Evolutionary conservation across 2,329 filamentous ascomycete species (phyloP).

Genomic region (Phaeophleospora eucalypticola): DNA sequence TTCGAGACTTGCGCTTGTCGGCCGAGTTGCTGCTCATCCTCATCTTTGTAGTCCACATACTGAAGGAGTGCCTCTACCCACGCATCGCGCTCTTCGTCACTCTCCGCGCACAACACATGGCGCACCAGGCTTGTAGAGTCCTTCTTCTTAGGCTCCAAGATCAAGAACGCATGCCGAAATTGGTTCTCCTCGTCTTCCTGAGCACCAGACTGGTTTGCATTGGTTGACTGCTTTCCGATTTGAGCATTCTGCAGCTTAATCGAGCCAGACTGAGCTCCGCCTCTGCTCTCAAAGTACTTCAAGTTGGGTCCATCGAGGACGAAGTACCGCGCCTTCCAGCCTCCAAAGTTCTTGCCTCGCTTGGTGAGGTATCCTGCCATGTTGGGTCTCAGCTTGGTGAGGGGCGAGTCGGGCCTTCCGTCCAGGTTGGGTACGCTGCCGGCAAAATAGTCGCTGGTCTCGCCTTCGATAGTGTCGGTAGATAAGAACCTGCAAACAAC

Average conservation of each 20-base stretch:
- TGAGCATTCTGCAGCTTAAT: conserved; percentile 89
- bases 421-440: conserved; percentile 14
- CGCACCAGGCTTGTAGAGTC: conserved; percentile 83
- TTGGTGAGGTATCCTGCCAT: conserved; percentile 94
- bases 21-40: conserved; percentile 42
- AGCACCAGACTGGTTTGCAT: conserved; percentile 44
- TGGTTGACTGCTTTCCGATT: conserved; percentile 86
- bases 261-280: conserved; percentile 83
- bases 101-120: conserved; percentile 94
- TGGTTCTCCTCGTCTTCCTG: conserved; percentile 84
- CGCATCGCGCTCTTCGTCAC: conserved; percentile 81
- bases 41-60: conserved; percentile 75
- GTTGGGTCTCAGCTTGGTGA: conserved; percentile 62
- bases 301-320: conserved; percentile 66
- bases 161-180: conserved; percentile 92
- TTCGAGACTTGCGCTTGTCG: conserved; percentile 22
- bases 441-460: conserved; percentile 46
- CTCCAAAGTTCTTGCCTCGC: conserved; percentile 95
- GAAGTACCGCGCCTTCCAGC: conserved; percentile 86
- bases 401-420: conserved; percentile 38
- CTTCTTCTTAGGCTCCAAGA: conserved; percentile 93
- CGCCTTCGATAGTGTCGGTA: conserved; percentile 55
- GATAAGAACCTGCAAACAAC: conserved; percentile 85
- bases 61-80: conserved; percentile 90
- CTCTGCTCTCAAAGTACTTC: conserved; percentile 87